These are phyloP conservation scores for Chrysoporthe puriensis DNA, from an alignment of 2,329 filamentous ascomycete genomes.

Conservation along the genomic window DNA sequence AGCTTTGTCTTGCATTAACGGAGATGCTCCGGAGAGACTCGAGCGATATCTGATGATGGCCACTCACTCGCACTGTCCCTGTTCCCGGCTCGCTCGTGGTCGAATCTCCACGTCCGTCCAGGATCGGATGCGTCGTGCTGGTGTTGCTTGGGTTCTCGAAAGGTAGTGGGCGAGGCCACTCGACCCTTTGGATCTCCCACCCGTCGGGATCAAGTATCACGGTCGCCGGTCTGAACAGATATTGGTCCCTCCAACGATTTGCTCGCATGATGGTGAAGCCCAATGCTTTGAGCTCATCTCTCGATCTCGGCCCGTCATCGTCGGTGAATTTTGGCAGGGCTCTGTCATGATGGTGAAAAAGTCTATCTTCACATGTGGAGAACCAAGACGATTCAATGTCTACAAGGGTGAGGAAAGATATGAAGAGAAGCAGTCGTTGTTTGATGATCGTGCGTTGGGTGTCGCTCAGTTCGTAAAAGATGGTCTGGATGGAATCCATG, in stretches of 20 bases:
- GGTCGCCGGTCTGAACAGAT: slow-evolving; percentile 22
- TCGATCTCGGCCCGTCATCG: not conserved
- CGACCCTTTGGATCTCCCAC: slow-evolving; percentile 21
- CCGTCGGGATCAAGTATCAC: slow-evolving; percentile 17
- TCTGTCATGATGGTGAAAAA: slow-evolving; percentile 9
- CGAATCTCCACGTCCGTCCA: slow-evolving; percentile 7
- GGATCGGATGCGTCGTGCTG: not conserved
- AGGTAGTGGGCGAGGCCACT: slow-evolving; percentile 8
- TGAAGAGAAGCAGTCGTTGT: slow-evolving; percentile 13
- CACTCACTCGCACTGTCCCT: slow-evolving; percentile 20
- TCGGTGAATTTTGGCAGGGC: slow-evolving; percentile 11
- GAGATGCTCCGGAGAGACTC: too few relatives aligned
- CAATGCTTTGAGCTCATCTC: not conserved
- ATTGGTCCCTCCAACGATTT: slow-evolving; percentile 17
- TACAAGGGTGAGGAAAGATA: slow-evolving; percentile 20
- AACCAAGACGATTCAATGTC: slow-evolving; percentile 10
- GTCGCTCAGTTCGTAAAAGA: slow-evolving; percentile 19
- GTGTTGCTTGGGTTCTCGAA: slow-evolving; percentile 13
- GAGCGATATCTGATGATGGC: not conserved
- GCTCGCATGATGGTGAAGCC: slow-evolving; percentile 15
- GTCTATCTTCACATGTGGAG: not conserved
- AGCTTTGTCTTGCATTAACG: slow-evolving; percentile 4
- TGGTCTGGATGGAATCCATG: not conserved
- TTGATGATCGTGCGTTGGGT: not conserved
- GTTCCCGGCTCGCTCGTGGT: slow-evolving; percentile 2